Evolutionary conservation across 2,329 filamentous ascomycete species (phyloP), one percentile per base, ranked within the genome.

Genomic region (Orbilia brochopaga): DNA sequence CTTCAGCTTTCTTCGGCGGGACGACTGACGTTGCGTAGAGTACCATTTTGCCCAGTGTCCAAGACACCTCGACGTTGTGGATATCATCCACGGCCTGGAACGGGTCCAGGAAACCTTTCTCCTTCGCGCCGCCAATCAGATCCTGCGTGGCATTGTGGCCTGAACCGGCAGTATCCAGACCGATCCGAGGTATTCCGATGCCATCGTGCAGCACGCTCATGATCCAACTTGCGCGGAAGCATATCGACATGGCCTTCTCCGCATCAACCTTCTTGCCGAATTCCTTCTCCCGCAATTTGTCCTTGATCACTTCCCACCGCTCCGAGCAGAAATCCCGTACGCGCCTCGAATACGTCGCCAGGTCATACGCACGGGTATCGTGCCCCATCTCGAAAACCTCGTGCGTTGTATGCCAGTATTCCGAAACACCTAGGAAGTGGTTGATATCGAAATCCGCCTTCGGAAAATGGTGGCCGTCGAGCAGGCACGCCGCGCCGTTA

Each of bases 341-440:
- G 37, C 89, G 87, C 74, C 88, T 83, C 78, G 97, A 92, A 76
- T 97, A 99, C 0, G 90, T 92, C 73, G 88, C 86, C 75, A 96
- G 90, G 77, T 97, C 92, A 79, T 97, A 99, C 0, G 90, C 87
- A 75, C 90, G 88, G 75, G 87, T 85, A 75, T 90, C 88, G 74
- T 90, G 87, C 2, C 87, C 87, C 82, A 86, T 85, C 69, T 89
- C 86, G 76, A 99, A 97, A 1, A 97, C 88, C 61, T 94, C 92
- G 76, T 99, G 94, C 0, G 94, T 99, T 0, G 93, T 96, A 79
- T 99, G 94, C 93, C 94, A 99, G 80, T 96, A 99, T 78, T 99
- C 94, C 0, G 93, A 97, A 2, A 99, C 93, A 10, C 94, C 94
- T 27, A 99, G 88, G 77, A 99, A 99, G 79, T 97, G 95, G 77